Evolutionary conservation across 345 rosid genomes (phyloP), one percentile per base, ranked within the genome.

Genomic region (Heritiera fomes): DNA sequence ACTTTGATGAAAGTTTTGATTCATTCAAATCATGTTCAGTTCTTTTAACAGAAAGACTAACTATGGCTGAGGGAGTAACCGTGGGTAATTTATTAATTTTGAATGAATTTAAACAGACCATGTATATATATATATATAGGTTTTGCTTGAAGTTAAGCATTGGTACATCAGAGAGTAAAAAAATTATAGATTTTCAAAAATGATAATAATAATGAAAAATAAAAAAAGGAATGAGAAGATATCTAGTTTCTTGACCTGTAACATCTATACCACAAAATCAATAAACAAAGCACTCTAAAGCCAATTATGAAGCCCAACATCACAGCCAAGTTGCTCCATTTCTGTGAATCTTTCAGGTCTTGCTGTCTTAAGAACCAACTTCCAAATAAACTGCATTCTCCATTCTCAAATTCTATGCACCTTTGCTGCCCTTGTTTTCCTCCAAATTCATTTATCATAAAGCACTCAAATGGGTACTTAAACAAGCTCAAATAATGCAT

Each of bases 391-490:
- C 53, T 71, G 78, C 92, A 91, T 40, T 73, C 79, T 17, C 87
- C 88, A 47, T 75, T 14, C 61, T 81, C 70, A 47, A 73, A 65
- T 13, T 83, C 83, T 11, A 90, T 15, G 84, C 92, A 90, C 53
- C 80, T 87, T 41, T 71, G 77, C 17, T 55, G 75, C 12, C 92
- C 92, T 68, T 73, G 65, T 17, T 86, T 86, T 68, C 90, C 93
- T 78, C 93, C 93, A 71, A 87, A 92, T 85, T 94, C 94, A 66
- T 91, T 94, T 62, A 94, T 83, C 81, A 92, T 70, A 52, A 94
- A 85, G 63, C 97, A 92, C 82, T 94, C 98, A 52, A 89, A 94
- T 38, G 93, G 95, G 85, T 89, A 91, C 89, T 91, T 89, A 62
- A 94, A 94, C 81, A 94, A 78, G 68, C 97, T 94, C 82, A 60